Base-by-base conservation (phyloP, 768 basidiomycete species). In the Russula vinacea region DNA sequence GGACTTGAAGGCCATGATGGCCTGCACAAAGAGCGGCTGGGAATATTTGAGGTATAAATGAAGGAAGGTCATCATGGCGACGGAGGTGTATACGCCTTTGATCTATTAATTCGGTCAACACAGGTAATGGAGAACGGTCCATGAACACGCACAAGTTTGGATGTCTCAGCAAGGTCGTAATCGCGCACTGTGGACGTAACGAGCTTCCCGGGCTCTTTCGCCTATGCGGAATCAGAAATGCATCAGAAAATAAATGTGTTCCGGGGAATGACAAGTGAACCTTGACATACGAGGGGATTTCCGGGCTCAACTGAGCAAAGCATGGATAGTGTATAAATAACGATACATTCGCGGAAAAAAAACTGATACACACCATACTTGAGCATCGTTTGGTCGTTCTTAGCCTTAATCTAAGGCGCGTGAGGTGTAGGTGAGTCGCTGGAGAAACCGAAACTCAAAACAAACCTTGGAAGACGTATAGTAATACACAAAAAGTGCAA, bases 21-120 rank as follows among this genome's bases (percentile, higher is more conserved):
- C 84, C 75, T 98, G 96, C 68, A 98, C 89, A 78, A 98, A 96
- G 68, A 98, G 84, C 8, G 96, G 96, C 73, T 96, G 95, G 8
- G 94, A 95, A 83, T 91, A 98, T 74, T 90, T 86, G 78, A 98
- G 80, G 83, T 98, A 98, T 58, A 89, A 66, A 78, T 99, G 96
- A 80, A 98, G 86, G 81, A 94, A 88, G 63, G 72, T 81, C 90
- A 95, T 94, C 88, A 93, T 92, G 56, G 86, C 88, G 71, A 93
- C 75, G 67, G 89, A 88, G 75, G 85, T 83, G 76, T 82, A 90
- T 9, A 79, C 83, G n/a, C 80, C 78, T 45, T 85, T 85, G 64
- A 90, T 80, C 86, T 88, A 33, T 14, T 29, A 8, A 50, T 13
- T 53, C 2, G 45, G 45, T 47, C 45, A 60, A 37, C 17, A n/a